Percentiles rank a stretch among this genome's conserved stretches.
Evolutionary conservation across 805 yeast genomes (phyloP).

Genomic region (Spathaspora girioi): DNA sequence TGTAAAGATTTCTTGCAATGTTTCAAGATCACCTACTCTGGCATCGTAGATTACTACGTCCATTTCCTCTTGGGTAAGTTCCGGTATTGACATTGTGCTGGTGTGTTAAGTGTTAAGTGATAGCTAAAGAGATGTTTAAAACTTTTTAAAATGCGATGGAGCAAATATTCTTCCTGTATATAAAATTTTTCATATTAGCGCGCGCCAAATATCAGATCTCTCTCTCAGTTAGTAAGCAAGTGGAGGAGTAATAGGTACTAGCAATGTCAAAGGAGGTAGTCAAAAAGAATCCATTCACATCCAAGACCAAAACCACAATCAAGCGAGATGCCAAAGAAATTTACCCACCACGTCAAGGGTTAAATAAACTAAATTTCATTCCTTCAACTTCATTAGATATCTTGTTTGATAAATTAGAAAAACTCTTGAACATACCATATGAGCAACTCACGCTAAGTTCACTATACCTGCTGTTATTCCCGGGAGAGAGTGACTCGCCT

Average conservation of each 20-base stretch:
- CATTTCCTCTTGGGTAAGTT: constrained; percentile 67
- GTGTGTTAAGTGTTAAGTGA: background rate
- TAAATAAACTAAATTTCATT: constrained; percentile 25
- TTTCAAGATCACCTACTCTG: constrained; percentile 81
- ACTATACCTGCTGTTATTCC: constrained; percentile 11
- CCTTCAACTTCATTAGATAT: constrained; percentile 32
- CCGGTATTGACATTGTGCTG: constrained; percentile 12
- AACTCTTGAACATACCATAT: constrained; percentile 18
- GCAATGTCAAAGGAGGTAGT: constrained; percentile 6
- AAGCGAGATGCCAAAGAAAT: constrained; percentile 28
- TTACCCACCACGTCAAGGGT: constrained; percentile 29
- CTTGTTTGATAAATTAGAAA: constrained; percentile 28
- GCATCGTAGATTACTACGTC: constrained; percentile 81
- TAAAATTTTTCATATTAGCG: background rate
- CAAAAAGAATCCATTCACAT: constrained; percentile 29
- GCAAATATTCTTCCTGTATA: background rate
- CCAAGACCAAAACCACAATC: constrained; percentile 23
- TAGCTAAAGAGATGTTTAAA: background rate
- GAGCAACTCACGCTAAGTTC: constrained; percentile 18
- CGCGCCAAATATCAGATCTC: background rate
- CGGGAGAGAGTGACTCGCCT: background rate
- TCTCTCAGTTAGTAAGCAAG: background rate
- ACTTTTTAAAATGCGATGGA: background rate
- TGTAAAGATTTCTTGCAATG: constrained; percentile 63
- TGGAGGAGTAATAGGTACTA: background rate